These are phyloP conservation scores for Coemansia sp. DNA, from an alignment of 192 early-diverging fungal genomes.

Conservation along the genomic window DNA sequence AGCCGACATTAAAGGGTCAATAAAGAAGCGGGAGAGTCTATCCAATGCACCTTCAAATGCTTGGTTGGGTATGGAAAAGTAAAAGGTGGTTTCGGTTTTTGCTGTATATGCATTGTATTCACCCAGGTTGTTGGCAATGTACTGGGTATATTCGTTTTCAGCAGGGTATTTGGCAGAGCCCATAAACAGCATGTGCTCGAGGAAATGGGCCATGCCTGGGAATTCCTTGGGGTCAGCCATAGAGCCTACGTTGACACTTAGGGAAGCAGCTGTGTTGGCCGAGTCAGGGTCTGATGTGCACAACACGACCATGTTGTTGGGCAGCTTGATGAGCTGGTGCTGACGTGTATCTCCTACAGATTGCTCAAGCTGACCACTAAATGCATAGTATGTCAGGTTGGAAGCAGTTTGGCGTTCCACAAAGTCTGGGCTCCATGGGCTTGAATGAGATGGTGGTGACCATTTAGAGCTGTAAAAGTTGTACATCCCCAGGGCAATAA, in stretches of 20 bases:
- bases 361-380: constrained; percentile 35
- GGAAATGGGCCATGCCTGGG: constrained; percentile 68
- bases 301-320: constrained; percentile 59
- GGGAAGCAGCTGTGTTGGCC: constrained; percentile 54
- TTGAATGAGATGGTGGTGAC: not conserved
- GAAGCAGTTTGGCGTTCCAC: not conserved
- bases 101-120: constrained; percentile 24
- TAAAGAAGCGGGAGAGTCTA: constrained; percentile 82
- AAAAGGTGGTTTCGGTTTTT: constrained; percentile 13
- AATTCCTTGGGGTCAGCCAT: constrained; percentile 58
- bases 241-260: constrained; percentile 63
- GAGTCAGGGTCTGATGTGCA: constrained; percentile 59
- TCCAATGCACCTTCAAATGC: constrained; percentile 59
- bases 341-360: constrained; percentile 58
- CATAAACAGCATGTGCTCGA: constrained; percentile 71
- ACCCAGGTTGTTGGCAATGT: constrained; percentile 27
- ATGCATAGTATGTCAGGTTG: constrained; percentile 18
- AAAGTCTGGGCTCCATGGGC: not conserved
- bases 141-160: constrained; percentile 61
- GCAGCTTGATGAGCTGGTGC: constrained; percentile 58
- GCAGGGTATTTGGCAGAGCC: constrained; percentile 68
- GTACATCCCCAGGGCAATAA: not conserved
- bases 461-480: not conserved
- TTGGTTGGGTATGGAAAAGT: constrained; percentile 22
- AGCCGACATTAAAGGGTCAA: constrained; percentile 73